Conservation (phyloP, 371 early-diverging fungal species). For the Mortierella sp. region DNA sequence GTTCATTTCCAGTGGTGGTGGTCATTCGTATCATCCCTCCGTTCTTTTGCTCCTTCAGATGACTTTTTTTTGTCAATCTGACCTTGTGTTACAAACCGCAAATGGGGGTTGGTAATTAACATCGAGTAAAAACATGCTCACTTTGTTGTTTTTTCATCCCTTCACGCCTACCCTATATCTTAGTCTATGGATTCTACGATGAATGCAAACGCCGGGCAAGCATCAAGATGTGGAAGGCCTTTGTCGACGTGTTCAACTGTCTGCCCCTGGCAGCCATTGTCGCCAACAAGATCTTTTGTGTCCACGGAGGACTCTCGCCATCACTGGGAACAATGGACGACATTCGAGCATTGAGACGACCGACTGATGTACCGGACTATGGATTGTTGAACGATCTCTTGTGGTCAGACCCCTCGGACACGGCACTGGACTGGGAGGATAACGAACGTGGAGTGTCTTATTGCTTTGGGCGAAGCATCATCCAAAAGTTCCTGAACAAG, state of each 20-base stretch:
- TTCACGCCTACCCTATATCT: not conserved
- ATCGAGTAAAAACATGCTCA: not conserved
- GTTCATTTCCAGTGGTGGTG: slow-evolving; percentile 4
- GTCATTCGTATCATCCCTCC: not conserved
- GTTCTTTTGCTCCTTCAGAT: not conserved
- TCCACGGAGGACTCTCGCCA: slow-evolving; percentile 99
- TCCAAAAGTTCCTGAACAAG: slow-evolving; percentile 90
- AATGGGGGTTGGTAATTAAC: not conserved
- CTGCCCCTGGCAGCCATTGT: slow-evolving; percentile 98
- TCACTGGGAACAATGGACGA: slow-evolving; percentile 93
- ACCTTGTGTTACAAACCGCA: slow-evolving; percentile 8
- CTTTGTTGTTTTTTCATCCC: not conserved
- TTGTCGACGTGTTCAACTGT: slow-evolving; percentile 98
- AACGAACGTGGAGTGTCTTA: slow-evolving; percentile 98
- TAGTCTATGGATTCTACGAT: slow-evolving; percentile 99
- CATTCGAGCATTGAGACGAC: slow-evolving; percentile 91
- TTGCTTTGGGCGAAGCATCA: slow-evolving; percentile 94
- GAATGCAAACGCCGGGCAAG: slow-evolving; percentile 98
- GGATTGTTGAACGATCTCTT: slow-evolving; percentile 90
- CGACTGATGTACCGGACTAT: slow-evolving; percentile 98
- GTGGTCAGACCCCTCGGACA: slow-evolving; percentile 93
- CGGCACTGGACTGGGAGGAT: slow-evolving; percentile 92
- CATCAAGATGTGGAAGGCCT: slow-evolving; percentile 97
- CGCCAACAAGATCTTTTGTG: slow-evolving; percentile 98
- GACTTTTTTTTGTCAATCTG: slow-evolving; percentile 1